Base-by-base conservation (phyloP, 208 protist genomes). In the Porcisia hertigi region DNA sequence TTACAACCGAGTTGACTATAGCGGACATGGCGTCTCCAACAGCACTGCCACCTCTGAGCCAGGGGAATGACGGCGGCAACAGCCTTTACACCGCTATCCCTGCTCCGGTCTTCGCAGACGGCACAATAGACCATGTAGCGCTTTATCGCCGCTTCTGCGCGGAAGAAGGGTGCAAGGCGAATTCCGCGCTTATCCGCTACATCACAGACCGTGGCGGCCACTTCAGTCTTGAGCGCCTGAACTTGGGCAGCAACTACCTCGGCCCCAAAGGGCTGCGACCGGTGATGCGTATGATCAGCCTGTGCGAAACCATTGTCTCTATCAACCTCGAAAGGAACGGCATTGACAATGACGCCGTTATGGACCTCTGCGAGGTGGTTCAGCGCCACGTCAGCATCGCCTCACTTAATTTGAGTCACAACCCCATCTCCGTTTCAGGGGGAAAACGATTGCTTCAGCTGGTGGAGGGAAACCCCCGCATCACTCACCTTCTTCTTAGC, bases 321-420 rank as follows among this genome's bases (percentile, higher is more conserved):
- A 79, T 98, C 47, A 88, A 94, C 75, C 71, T 98, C 0, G 85
- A 90, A 34, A 84, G 83, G 63, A 98, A 98, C 79, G 95, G 95
- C 2, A 87, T 88, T n/a, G 81, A 86, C 78, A 98, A 98, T 80
- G 84, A 86, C 49, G 86, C 85, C 20, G 92, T 97, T 7, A 63
- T 79, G 4, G 23, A 62, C 34, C 87, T 97, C 23, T 97, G 88
- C 73, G 82, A 72, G 1, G 91, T 94, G 62, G 77, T 96, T 12
- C 63, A 88, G 77, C 74, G 63, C n/a, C 95, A 98, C 86, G 71
- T 92, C 57, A 83, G 91, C 67, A 64, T 96, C 45, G 59, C 83
- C 36, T 83, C 81, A 11, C 25, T 98, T 54, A 94, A 82, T 76
- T 81, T 98, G 43, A 83, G 90, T 65, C 73, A 80, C 57, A 98